Conservation (phyloP, 2,329 filamentous ascomycete genomes). For the Teratosphaeria nubilosa region DNA sequence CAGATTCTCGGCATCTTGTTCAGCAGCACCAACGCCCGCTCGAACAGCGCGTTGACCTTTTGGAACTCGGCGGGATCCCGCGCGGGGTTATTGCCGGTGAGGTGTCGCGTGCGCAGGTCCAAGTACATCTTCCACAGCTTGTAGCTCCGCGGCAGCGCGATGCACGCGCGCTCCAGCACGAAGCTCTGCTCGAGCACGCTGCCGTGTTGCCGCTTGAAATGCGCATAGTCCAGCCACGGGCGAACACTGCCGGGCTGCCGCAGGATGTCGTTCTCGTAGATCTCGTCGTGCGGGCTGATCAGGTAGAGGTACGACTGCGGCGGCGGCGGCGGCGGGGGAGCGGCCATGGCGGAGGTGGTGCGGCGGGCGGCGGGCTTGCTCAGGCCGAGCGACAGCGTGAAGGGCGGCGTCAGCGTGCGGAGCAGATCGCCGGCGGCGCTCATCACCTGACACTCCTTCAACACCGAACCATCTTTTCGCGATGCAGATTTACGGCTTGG, state of each 20-base stretch:
- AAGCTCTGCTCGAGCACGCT: conserved; percentile 76
- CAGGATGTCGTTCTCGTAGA: conserved; percentile 93
- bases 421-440: conserved; percentile 41
- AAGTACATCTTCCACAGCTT: conserved; percentile 99
- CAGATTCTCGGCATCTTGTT: conserved; percentile 99
- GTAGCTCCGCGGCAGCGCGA: conserved; percentile 84
- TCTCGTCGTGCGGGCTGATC: conserved; percentile 75
- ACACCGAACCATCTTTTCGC: background rate
- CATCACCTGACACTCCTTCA: no score
- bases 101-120: conserved; percentile 59
- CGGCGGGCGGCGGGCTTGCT: background rate
- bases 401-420: conserved; percentile 27
- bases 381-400: conserved; percentile 15
- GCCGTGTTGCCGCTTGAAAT: conserved; percentile 82
- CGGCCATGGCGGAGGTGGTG: conserved; percentile 6
- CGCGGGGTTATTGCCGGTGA: conserved; percentile 68
- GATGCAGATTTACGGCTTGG: background rate
- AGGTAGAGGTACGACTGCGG: conserved; percentile 26
- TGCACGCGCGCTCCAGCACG: conserved; percentile 81
- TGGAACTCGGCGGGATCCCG: conserved; percentile 69
- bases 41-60: conserved; percentile 92
- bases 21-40: conserved; percentile 79
- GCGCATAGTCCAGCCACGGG: conserved; percentile 90
- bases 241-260: conserved; percentile 77
- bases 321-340: conserved; percentile 1